Evolutionary conservation across 495 filamentous ascomycete species (phyloP).

Genomic region (Articulospora tetracladia): DNA sequence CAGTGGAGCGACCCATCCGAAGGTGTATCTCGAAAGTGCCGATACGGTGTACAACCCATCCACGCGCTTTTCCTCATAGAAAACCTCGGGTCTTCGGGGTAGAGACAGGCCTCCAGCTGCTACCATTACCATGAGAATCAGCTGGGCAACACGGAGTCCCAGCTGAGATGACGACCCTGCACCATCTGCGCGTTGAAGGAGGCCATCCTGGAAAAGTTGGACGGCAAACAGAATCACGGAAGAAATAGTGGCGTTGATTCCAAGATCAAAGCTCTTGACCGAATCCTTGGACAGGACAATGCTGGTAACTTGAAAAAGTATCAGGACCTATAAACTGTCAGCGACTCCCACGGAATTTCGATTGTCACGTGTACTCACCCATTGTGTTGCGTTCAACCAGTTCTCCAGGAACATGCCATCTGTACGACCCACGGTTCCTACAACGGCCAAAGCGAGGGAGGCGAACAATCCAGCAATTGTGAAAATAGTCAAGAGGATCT

Average conservation of each 20-base stretch:
- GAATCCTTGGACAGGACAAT: slow-evolving; percentile 40
- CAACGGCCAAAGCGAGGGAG: slow-evolving; percentile 17
- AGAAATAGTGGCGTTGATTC: slow-evolving; percentile 41
- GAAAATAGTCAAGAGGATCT: slow-evolving; percentile 37
- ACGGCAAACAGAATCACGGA: slow-evolving; percentile 34
- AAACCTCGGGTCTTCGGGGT: slow-evolving; percentile 69
- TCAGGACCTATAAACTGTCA: slow-evolving; percentile 23
- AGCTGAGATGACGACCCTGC: slow-evolving; percentile 6
- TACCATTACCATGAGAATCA: slow-evolving; percentile 28
- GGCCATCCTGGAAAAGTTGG: slow-evolving; percentile 34
- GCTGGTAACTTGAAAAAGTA: slow-evolving; percentile 42
- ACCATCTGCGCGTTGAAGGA: slow-evolving; percentile 21
- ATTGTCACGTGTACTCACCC: slow-evolving; percentile 20
- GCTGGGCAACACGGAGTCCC: slow-evolving; percentile 34
- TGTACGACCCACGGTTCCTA: not conserved
- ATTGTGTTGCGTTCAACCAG: slow-evolving; percentile 23
- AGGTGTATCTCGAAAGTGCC: slow-evolving; percentile 58
- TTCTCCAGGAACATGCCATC: slow-evolving; percentile 20
- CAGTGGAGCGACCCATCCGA: slow-evolving; percentile 53
- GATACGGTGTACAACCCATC: slow-evolving; percentile 61
- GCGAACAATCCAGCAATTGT: slow-evolving; percentile 35
- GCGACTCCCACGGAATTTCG: not conserved
- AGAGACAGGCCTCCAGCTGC: slow-evolving; percentile 30
- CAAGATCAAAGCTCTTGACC: slow-evolving; percentile 42
- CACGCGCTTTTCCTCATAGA: slow-evolving; percentile 50